phyloP scores from a whole-genome alignment of 331 rosid species.

The Acacia concinna region DNA sequence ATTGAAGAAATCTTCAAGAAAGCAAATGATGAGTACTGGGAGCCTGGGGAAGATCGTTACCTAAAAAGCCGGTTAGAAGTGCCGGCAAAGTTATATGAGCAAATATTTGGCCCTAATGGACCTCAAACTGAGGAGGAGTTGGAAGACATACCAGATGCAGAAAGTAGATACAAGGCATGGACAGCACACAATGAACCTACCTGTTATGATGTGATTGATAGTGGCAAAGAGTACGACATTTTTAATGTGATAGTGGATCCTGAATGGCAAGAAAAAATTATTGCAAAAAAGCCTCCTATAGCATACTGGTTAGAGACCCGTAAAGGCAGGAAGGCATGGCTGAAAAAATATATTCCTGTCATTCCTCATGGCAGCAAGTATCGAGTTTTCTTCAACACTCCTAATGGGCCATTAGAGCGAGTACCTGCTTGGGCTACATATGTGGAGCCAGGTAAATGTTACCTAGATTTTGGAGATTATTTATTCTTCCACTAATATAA shows the following conservation, averaged over 20 bases:
- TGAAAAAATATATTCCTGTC: slow-evolving; percentile 74
- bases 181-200: slow-evolving; percentile 69
- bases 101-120: slow-evolving; percentile 95
- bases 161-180: slow-evolving; percentile 86
- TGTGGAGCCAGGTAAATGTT: slow-evolving; percentile 81
- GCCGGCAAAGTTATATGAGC: slow-evolving; percentile 85
- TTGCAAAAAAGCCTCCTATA: slow-evolving; percentile 73
- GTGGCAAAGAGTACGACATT: slow-evolving; percentile 81
- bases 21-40: slow-evolving; percentile 89
- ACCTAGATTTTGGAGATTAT: slow-evolving; percentile 14
- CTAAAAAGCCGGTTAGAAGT: slow-evolving; percentile 69
- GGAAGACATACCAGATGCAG: slow-evolving; percentile 83
- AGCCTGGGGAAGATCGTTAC: slow-evolving; percentile 90
- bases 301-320: slow-evolving; percentile 90
- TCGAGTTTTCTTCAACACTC: slow-evolving; percentile 92
- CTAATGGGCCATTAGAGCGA: slow-evolving; percentile 89
- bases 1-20: slow-evolving; percentile 77
- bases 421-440: slow-evolving; percentile 99
- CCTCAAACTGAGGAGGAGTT: slow-evolving; percentile 86
- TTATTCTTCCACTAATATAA: slow-evolving; percentile 16
- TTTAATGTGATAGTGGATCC: slow-evolving; percentile 72
- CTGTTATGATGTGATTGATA: slow-evolving; percentile 71
- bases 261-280: slow-evolving; percentile 55
- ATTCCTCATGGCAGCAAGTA: slow-evolving; percentile 96
- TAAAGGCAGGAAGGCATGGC: slow-evolving; percentile 95